Conservation (phyloP, 1,284 basidiomycete genomes). For the Microbotryum violaceum region DNA sequence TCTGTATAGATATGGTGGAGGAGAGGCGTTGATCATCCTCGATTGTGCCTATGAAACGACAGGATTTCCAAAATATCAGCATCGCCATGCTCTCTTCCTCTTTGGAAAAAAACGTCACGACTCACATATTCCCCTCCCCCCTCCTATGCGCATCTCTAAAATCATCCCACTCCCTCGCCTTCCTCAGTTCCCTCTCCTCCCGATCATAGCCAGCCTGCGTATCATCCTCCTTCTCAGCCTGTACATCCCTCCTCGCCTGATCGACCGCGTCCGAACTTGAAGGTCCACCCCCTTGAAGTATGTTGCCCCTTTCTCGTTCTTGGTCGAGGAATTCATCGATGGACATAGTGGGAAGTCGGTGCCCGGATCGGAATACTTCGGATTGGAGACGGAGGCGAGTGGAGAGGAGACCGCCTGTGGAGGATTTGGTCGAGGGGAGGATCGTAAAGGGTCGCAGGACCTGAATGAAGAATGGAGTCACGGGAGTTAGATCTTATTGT, state of each 20-base stretch:
- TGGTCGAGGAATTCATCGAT: slow-evolving; percentile 91
- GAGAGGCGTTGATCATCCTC: slow-evolving; percentile 10
- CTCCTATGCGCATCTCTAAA: slow-evolving; percentile 33
- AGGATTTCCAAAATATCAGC: too few species aligned
- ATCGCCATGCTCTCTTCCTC: not conserved
- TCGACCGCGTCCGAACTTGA: slow-evolving; percentile 29
- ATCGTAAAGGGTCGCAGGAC: slow-evolving; percentile 77
- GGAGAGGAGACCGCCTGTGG: slow-evolving; percentile 41
- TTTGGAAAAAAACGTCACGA: not conserved
- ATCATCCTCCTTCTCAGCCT: slow-evolving; percentile 31
- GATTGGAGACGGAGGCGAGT: slow-evolving; percentile 59
- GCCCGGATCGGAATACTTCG: slow-evolving; percentile 78
- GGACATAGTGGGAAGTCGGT: slow-evolving; percentile 88
- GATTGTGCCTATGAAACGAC: slow-evolving; percentile 7
- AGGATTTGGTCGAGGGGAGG: slow-evolving; percentile 59
- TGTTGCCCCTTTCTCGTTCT: slow-evolving; percentile 49
- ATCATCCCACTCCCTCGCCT: slow-evolving; percentile 33
- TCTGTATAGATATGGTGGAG: not conserved
- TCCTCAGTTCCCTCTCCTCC: slow-evolving; percentile 23
- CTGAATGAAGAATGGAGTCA: not conserved
- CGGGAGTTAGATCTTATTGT: not conserved
- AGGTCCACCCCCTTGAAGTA: slow-evolving; percentile 35
- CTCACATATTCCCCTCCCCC: slow-evolving; percentile 36
- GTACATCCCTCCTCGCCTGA: slow-evolving; percentile 25
- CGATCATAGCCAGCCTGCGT: slow-evolving; percentile 26